phyloP scores from a whole-genome alignment of 1,284 basidiomycete species.

The Cutaneotrichosporon sp. region DNA sequence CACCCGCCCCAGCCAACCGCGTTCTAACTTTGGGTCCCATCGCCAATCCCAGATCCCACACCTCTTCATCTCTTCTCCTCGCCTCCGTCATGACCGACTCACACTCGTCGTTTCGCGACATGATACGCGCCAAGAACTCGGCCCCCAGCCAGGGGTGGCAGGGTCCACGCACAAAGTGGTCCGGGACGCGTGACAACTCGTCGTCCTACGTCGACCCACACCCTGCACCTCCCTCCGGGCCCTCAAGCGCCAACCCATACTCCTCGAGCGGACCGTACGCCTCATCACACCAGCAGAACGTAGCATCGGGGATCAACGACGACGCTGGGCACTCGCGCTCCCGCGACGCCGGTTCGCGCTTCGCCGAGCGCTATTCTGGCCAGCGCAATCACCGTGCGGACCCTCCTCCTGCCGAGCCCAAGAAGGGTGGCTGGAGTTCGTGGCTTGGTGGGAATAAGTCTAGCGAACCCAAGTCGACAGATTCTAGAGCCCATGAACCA shows the following conservation, averaged over 20 bases:
- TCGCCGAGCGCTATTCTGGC: constrained; percentile 3
- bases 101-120: background rate
- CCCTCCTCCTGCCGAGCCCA: background rate
- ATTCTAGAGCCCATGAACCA: background rate
- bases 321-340: background rate
- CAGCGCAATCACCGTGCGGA: constrained; percentile 1
- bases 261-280: background rate
- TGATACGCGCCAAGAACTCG: constrained; percentile 4
- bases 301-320: background rate
- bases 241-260: background rate
- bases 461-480: background rate
- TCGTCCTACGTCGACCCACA: background rate
- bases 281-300: background rate
- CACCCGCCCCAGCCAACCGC: background rate
- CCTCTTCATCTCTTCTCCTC: background rate
- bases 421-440: constrained; percentile 5
- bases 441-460: constrained; percentile 7
- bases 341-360: constrained; percentile 3
- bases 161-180: constrained; percentile 9
- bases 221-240: background rate
- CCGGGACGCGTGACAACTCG: constrained; percentile 4
- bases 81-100: constrained; percentile 3
- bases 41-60: background rate
- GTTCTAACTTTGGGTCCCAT: background rate
- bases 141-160: constrained; percentile 11